Evolutionary conservation across 768 basidiomycete genomes (phyloP).

Genomic region (Serendipita sp.): DNA sequence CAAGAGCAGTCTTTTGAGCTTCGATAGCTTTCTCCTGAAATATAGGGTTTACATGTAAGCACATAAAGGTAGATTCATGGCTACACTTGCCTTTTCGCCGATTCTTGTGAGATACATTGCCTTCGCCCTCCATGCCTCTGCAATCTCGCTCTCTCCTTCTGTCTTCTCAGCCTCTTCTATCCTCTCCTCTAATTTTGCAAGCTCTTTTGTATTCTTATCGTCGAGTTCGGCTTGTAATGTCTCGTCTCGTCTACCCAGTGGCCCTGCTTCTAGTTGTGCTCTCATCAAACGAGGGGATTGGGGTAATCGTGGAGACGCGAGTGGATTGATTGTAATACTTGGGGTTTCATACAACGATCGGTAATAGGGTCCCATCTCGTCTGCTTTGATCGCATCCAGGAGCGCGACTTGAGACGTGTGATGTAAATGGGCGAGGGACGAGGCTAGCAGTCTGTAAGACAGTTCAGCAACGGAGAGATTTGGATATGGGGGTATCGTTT

Average conservation of each 20-base stretch:
- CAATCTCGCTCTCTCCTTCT: conserved; percentile 86
- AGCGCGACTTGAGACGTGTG: conserved; percentile 47
- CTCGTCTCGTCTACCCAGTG: conserved; percentile 33
- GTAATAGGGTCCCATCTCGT: conserved; percentile 76
- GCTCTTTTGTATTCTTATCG: conserved; percentile 52
- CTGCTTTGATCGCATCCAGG: conserved; percentile 58
- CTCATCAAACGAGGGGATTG: conserved; percentile 10
- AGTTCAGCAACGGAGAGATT: conserved; percentile 72
- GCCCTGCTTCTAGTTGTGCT: conserved; percentile 9
- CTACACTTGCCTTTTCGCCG: conserved; percentile 48
- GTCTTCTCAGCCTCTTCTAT: conserved; percentile 77
- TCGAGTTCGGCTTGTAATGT: conserved; percentile 42
- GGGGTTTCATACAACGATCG: conserved; percentile 13
- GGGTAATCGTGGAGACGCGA: conserved; percentile 3
- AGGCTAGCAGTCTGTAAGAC: conserved; percentile 54
- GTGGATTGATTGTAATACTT: conserved; percentile 3
- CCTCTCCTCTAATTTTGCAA: conserved; percentile 58
- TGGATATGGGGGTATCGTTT: conserved; percentile 69
- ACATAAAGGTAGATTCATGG: background rate
- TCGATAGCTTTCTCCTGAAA: conserved; percentile 59
- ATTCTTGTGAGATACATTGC: conserved; percentile 80
- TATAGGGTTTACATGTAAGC: background rate
- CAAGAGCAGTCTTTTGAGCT: conserved; percentile 69
- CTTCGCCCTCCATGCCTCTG: conserved; percentile 66
- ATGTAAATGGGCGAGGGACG: conserved; percentile 46